phyloP scores from a whole-genome alignment of 163 green algal genomes.

The Trebouxia gelatinosa region DNA sequence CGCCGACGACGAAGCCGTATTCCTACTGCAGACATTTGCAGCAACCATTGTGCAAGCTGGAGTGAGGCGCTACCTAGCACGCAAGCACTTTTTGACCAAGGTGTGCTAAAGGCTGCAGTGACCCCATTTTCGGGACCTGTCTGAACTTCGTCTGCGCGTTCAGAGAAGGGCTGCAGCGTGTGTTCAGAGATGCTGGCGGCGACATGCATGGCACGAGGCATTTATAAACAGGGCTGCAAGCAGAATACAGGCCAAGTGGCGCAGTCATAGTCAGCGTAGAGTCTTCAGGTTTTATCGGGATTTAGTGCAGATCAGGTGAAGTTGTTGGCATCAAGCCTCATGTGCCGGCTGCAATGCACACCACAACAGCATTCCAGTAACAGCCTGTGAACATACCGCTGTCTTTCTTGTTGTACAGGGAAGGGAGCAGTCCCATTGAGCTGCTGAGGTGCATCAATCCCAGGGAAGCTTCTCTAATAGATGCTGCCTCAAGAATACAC shows the following conservation, averaged over 20 bases:
- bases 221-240: slow-evolving; percentile 38
- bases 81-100: background rate
- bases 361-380: background rate
- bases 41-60: slow-evolving; percentile 2
- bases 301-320: slow-evolving; percentile 55
- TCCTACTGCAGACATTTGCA: slow-evolving; percentile 17
- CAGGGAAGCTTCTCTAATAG: slow-evolving; percentile 57
- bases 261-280: slow-evolving; percentile 43
- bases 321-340: background rate
- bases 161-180: slow-evolving; percentile 1
- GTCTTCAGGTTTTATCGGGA: slow-evolving; percentile 62
- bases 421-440: slow-evolving; percentile 41
- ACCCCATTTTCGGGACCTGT: background rate
- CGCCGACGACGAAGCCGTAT: background rate
- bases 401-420: slow-evolving; percentile 31
- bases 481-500: slow-evolving; percentile 63
- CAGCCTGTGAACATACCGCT: background rate
- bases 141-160: background rate
- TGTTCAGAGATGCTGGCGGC: slow-evolving; percentile 23
- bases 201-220: background rate
- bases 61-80: background rate
- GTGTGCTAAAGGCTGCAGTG: background rate
- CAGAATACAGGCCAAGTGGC: slow-evolving; percentile 59
- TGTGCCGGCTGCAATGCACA: background rate
- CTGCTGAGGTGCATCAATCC: slow-evolving; percentile 69